Percentiles rank a stretch among this genome's conserved stretches.
phyloP scores from a whole-genome alignment of 2,329 filamentous ascomycete genomes.

The Trematosphaeria pertusa region DNA sequence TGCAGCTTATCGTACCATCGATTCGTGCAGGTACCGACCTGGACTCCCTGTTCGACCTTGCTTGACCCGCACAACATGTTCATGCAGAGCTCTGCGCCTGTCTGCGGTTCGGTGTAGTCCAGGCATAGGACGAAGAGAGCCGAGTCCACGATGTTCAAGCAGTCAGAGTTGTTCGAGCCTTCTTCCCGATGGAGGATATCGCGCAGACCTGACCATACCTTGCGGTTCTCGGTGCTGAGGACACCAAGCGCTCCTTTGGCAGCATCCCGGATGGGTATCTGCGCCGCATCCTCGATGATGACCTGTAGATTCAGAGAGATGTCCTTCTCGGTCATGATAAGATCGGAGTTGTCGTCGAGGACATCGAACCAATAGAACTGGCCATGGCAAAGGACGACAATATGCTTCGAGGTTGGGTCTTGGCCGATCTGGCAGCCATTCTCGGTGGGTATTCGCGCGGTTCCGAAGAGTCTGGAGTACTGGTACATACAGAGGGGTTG shows the following conservation, averaged over 20 bases:
- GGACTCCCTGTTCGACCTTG: constrained; percentile 88
- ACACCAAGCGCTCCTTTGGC: constrained; percentile 95
- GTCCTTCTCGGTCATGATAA: constrained; percentile 97
- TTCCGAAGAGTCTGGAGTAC: constrained; percentile 93
- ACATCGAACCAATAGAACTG: constrained; percentile 99
- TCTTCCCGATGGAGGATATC: constrained; percentile 86
- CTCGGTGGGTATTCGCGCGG: constrained; percentile 90
- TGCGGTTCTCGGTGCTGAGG: constrained; percentile 93
- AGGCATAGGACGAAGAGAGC: constrained; percentile 91
- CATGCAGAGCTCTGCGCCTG: constrained; percentile 84
- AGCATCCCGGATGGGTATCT: constrained; percentile 89
- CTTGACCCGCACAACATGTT: constrained; percentile 99
- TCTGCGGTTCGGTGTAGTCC: constrained; percentile 87
- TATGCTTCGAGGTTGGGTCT: constrained; percentile 89
- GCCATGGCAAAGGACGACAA: constrained; percentile 91
- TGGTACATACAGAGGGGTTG: constrained; percentile 97
- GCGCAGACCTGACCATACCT: constrained; percentile 90
- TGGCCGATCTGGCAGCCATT: constrained; percentile 96
- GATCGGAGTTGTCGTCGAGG: constrained; percentile 88
- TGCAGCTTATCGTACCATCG: constrained; percentile 99
- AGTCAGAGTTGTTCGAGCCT: constrained; percentile 93
- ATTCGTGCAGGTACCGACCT: constrained; percentile 97
- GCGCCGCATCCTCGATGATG: constrained; percentile 87
- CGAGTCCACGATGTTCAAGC: constrained; percentile 92
- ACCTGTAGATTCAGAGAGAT: constrained; percentile 89